Conservation (phyloP, 2,329 filamentous ascomycete genomes). For the Aspergillus nomiae region DNA sequence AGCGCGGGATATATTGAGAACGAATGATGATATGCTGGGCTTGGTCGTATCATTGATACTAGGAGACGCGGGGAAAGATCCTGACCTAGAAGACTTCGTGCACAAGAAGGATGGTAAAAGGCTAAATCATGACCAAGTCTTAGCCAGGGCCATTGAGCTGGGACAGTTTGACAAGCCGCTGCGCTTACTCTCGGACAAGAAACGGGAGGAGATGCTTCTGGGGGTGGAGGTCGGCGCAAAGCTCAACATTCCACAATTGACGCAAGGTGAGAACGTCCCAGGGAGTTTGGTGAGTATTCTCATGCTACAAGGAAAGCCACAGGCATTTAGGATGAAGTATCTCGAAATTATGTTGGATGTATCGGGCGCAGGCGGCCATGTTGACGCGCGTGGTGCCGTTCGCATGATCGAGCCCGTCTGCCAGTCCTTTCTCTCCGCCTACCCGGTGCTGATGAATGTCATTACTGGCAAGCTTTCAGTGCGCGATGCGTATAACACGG, state of each 20-base stretch:
- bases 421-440: slow-evolving; percentile 3
- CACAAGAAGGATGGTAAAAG: neutral
- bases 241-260: slow-evolving; percentile 11
- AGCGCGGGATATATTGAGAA: slow-evolving; percentile 7
- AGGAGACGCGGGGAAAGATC: slow-evolving; percentile 46
- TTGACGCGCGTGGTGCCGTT: slow-evolving; percentile 7
- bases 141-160: neutral
- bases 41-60: slow-evolving; percentile 39
- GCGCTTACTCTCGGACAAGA: neutral
- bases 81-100: neutral
- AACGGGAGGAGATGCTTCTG: neutral
- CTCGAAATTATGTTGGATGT: slow-evolving; percentile 12
- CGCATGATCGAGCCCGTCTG: slow-evolving; percentile 13
- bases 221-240: slow-evolving; percentile 2
- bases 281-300: slow-evolving; percentile 3
- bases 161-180: neutral
- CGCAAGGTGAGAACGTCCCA: slow-evolving; percentile 12
- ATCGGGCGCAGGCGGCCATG: slow-evolving; percentile 5
- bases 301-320: neutral
- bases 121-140: neutral
- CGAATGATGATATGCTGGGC: slow-evolving; percentile 27
- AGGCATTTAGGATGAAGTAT: slow-evolving; percentile 9
- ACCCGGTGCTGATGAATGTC: neutral
- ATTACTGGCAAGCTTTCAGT: neutral
- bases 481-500: slow-evolving; percentile 1